Conservation (phyloP, 2,329 filamentous ascomycete genomes). For the Cladosporium velox region DNA sequence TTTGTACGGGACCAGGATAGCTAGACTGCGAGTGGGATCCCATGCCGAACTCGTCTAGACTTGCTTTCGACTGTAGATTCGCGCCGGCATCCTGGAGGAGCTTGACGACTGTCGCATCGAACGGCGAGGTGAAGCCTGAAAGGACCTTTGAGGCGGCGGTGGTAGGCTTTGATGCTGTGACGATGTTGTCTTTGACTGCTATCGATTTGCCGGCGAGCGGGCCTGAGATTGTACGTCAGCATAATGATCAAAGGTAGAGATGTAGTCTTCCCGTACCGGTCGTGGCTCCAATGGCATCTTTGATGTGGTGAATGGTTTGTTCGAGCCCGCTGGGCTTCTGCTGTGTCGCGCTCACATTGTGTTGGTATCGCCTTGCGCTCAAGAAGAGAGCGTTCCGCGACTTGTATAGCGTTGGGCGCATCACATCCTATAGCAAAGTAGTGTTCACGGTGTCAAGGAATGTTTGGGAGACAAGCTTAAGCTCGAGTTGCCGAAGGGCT, state of each 20-base stretch:
- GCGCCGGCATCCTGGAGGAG: conserved; percentile 66
- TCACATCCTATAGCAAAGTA: conserved; percentile 13
- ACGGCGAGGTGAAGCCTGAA: conserved; percentile 68
- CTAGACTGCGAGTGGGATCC: conserved; percentile 77
- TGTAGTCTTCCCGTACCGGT: background rate
- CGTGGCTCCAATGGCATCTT: conserved; percentile 1
- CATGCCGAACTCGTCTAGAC: conserved; percentile 97
- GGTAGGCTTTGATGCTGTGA: conserved; percentile 55
- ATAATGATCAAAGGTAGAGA: background rate
- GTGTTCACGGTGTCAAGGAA: conserved; percentile 1
- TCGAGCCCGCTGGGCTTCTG: conserved; percentile 15
- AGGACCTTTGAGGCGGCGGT: conserved; percentile 83
- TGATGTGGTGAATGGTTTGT: background rate
- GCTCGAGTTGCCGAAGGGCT: background rate
- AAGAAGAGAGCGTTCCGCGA: conserved; percentile 14
- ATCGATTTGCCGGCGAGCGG: conserved; percentile 40
- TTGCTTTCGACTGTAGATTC: conserved; percentile 74
- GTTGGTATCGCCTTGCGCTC: conserved; percentile 12
- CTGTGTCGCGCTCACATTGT: conserved; percentile 11
- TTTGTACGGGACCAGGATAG: conserved; percentile 64
- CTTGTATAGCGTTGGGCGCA: conserved; percentile 15
- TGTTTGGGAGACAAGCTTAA: background rate
- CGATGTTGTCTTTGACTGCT: conserved; percentile 56
- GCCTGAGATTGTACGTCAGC: background rate
- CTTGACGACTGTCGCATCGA: conserved; percentile 76